A percentile compares a stretch with the other conserved stretches of the same genome.
Conservation (phyloP, 2,329 filamentous ascomycete genomes). For the Neonectria coccinea region DNA sequence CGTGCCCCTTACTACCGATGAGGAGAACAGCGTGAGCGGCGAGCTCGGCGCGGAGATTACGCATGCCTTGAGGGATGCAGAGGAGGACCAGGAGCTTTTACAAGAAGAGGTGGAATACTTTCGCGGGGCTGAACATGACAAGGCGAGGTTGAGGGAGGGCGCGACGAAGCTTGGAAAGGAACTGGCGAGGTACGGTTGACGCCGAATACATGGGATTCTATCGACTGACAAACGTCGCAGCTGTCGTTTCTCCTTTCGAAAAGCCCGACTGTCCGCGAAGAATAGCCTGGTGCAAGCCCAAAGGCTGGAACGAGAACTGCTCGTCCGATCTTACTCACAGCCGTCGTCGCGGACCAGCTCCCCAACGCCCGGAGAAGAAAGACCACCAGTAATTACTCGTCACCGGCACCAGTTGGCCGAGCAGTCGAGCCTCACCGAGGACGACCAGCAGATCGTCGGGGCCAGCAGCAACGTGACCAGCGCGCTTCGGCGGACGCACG, state of each 20-base stretch:
- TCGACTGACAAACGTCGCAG: conserved; percentile 48
- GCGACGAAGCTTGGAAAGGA: conserved; percentile 76
- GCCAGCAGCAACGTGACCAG: conserved; percentile 87
- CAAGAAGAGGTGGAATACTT: conserved; percentile 82
- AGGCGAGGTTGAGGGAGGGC: conserved; percentile 73
- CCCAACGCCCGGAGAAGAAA: conserved; percentile 43
- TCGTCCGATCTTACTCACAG: conserved; percentile 74
- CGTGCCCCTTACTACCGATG: conserved; percentile 61
- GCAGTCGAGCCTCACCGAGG: conserved; percentile 62
- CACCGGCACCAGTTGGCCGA: conserved; percentile 38
- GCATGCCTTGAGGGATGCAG: conserved; percentile 78
- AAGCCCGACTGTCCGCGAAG: conserved; percentile 84
- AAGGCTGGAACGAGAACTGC: conserved; percentile 78
- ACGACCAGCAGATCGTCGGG: conserved; percentile 78
- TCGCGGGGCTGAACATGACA: conserved; percentile 66
- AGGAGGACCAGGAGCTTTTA: conserved; percentile 86
- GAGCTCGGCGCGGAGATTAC: conserved; percentile 87
- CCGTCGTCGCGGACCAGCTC: conserved; percentile 52
- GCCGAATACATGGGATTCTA: neutral
- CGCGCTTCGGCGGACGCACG: conserved; percentile 86
- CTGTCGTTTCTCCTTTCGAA: conserved; percentile 77
- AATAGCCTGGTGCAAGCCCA: conserved; percentile 79
- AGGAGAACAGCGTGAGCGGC: conserved; percentile 67
- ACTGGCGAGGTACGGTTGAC: conserved; percentile 69
- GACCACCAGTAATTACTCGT: conserved; percentile 39